These are phyloP conservation scores for Bocquillonia castaneifolia DNA, from an alignment of 441 rosid species.

Conservation along the genomic window DNA sequence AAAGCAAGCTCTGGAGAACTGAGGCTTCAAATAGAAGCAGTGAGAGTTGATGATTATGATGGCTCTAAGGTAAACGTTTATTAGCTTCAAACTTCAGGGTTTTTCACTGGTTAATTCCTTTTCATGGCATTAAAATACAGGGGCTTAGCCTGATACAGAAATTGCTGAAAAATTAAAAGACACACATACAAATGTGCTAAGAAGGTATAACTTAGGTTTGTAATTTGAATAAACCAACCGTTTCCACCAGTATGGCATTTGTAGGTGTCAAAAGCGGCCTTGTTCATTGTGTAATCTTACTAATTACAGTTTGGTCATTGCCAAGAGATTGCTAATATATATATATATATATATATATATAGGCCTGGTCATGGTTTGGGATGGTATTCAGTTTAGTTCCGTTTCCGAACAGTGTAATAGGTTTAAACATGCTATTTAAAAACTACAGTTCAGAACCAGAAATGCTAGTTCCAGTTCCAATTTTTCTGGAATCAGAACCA, in stretches of 20 bases:
- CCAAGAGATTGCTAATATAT: background rate
- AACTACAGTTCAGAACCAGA: too few relatives aligned
- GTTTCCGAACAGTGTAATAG: too few relatives aligned
- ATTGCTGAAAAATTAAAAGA: background rate
- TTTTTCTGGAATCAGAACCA: too few relatives aligned
- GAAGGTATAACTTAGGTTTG: background rate
- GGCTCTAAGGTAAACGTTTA: conserved; percentile 51
- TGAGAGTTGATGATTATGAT: conserved; percentile 45
- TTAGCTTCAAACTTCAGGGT: conserved; percentile 8
- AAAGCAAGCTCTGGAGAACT: conserved; percentile 85
- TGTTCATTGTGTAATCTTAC: too few relatives aligned
- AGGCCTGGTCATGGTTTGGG: too few relatives aligned
- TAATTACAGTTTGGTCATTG: background rate
- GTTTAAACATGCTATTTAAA: too few relatives aligned
- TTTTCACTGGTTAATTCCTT: background rate
- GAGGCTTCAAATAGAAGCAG: conserved; percentile 74
- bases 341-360: too few relatives aligned
- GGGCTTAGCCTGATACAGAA: background rate
- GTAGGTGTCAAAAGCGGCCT: background rate
- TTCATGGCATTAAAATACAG: conserved; percentile 2
- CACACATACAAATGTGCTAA: background rate
- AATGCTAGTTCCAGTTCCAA: too few relatives aligned
- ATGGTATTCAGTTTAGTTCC: too few relatives aligned
- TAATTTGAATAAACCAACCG: background rate
- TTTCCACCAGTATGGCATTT: too few relatives aligned